These are phyloP conservation scores for Primulina huaijiensis DNA, from an alignment of 257 asterid genomes.

Conservation along the genomic window DNA sequence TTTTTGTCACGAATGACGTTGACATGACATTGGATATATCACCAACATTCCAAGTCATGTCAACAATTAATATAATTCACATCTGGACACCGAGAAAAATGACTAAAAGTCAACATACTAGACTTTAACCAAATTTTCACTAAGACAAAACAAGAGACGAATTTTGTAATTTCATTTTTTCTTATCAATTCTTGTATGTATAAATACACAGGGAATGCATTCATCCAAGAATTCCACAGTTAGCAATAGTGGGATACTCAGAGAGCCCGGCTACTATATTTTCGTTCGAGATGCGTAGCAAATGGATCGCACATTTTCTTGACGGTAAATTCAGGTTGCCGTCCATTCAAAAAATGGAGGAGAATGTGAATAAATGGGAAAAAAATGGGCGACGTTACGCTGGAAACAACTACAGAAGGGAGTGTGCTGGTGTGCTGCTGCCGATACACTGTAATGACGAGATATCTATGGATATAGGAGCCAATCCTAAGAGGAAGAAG, in stretches of 20 bases:
- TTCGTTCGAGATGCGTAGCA: constrained; percentile 51
- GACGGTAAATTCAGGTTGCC: constrained; percentile 48
- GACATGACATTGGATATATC: too few relatives aligned
- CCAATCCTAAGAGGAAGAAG: constrained; percentile 48
- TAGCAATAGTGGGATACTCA: constrained; percentile 57
- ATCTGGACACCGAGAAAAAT: too few relatives aligned
- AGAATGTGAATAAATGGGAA: constrained; percentile 43
- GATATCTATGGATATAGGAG: constrained; percentile 48
- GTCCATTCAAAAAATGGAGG: constrained; percentile 44
- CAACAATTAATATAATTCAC: too few relatives aligned
- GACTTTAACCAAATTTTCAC: too few relatives aligned
- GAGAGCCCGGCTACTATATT: constrained; percentile 51
- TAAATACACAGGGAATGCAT: constrained; percentile 49
- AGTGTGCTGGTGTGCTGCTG: constrained; percentile 50
- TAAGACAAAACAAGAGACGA: too few relatives aligned
- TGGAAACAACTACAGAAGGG: constrained; percentile 37
- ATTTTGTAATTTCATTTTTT: neutral
- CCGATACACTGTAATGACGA: constrained; percentile 59
- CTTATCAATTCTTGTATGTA: neutral
- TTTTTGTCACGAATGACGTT: too few relatives aligned
- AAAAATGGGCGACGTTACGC: constrained; percentile 31
- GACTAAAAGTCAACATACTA: too few relatives aligned
- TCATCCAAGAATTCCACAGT: constrained; percentile 54
- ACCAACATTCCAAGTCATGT: too few relatives aligned
- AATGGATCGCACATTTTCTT: constrained; percentile 54